These are phyloP conservation scores for Ophidiomyces ophidiicola DNA, from an alignment of 2,329 filamentous ascomycete genomes.

Conservation along the genomic window DNA sequence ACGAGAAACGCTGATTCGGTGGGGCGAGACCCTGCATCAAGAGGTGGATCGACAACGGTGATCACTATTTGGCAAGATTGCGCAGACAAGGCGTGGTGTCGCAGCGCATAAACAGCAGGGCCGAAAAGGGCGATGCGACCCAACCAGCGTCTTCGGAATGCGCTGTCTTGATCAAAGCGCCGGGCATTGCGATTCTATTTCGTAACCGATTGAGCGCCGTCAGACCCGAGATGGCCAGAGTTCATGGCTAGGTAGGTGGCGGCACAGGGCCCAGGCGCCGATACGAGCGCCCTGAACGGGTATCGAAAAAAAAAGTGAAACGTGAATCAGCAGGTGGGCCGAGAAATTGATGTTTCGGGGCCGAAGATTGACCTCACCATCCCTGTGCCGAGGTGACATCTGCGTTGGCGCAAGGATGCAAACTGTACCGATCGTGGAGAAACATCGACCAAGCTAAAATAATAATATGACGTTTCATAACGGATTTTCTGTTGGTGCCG, in stretches of 20 bases:
- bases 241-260: no score
- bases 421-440: not conserved
- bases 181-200: not conserved
- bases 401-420: not conserved
- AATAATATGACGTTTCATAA: not conserved
- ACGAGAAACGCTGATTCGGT: not conserved
- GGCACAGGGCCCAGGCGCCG: no score
- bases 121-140: conserved; percentile 2
- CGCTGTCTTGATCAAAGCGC: not conserved
- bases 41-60: not conserved
- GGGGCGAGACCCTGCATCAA: not conserved
- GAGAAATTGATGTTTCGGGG: not conserved
- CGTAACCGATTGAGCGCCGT: not conserved
- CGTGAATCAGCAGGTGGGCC: not conserved
- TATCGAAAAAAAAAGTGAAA: no score
- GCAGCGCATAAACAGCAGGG: not conserved
- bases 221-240: not conserved
- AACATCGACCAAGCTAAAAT: not conserved
- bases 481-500: not conserved
- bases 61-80: conserved; percentile 1
- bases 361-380: not conserved
- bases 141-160: not conserved
- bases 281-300: no score
- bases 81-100: not conserved
- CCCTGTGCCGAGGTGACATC: conserved; percentile 4